Percentiles rank a stretch among this genome's conserved stretches.
Evolutionary conservation across 495 filamentous ascomycete species (phyloP).

Genomic region (Hyaloscypha bicolor): DNA sequence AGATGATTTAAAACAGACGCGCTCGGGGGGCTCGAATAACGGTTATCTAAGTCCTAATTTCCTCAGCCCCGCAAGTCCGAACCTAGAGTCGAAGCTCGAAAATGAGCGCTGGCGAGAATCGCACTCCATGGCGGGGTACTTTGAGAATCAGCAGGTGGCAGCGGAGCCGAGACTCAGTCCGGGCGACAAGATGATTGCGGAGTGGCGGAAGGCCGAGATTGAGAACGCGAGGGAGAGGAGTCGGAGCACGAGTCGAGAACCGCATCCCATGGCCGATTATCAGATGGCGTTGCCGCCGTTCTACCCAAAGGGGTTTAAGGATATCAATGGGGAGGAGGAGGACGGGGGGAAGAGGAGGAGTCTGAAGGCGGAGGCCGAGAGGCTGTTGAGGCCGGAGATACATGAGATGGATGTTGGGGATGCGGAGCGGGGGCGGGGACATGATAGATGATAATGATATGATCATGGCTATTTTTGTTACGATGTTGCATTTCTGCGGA

Average conservation of each 20-base stretch:
- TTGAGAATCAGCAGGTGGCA: not conserved
- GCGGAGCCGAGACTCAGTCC: not conserved
- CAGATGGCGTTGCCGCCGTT: constrained; percentile 10
- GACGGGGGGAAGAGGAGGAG: not conserved
- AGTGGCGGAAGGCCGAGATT: not conserved
- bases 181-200: not conserved
- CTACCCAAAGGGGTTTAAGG: constrained; percentile 10
- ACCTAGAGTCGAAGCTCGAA: not conserved
- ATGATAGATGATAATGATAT: not conserved
- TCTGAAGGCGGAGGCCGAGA: not conserved
- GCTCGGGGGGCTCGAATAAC: not conserved
- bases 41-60: not conserved
- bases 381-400: too few species aligned
- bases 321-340: constrained; percentile 3
- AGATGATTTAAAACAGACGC: not conserved
- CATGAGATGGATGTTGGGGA: constrained; percentile 12
- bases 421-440: not conserved
- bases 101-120: not conserved
- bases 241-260: not conserved
- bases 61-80: not conserved
- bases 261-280: constrained; percentile 9
- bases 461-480: not conserved
- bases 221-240: not conserved
- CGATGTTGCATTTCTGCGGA: not conserved
- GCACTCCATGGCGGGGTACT: not conserved